These are phyloP conservation scores for Parastagonospora avenae DNA, from an alignment of 2,329 filamentous ascomycete genomes.

Conservation along the genomic window DNA sequence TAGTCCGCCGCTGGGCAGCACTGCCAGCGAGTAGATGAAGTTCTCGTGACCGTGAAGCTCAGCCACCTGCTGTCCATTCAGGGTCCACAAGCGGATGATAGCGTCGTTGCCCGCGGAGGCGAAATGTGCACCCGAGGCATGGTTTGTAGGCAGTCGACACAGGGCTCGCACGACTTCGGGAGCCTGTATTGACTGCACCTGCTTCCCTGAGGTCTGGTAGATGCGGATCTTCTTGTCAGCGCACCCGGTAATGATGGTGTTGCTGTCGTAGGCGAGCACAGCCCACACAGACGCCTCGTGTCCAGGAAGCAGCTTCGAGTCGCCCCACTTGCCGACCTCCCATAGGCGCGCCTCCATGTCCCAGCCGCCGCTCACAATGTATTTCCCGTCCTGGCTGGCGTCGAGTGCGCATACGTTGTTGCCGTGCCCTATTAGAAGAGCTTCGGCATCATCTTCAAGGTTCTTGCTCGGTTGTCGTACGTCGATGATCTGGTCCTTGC, in stretches of 20 bases:
- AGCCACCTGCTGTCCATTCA: constrained; percentile 75
- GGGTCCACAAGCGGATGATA: constrained; percentile 82
- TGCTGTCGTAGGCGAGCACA: constrained; percentile 81
- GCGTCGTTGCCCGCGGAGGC: constrained; percentile 95
- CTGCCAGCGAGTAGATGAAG: constrained; percentile 87
- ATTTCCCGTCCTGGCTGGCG: constrained; percentile 71
- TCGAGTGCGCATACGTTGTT: constrained; percentile 89
- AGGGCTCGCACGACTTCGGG: constrained; percentile 87
- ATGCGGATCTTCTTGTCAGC: constrained; percentile 89
- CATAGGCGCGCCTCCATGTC: constrained; percentile 87
- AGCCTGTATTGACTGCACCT: constrained; percentile 68
- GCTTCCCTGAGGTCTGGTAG: constrained; percentile 69
- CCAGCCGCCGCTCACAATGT: constrained; percentile 91
- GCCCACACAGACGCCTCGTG: constrained; percentile 88
- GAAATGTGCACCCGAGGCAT: constrained; percentile 86
- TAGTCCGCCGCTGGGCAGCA: constrained; percentile 81
- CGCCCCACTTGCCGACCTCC: constrained; percentile 85
- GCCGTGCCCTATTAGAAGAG: constrained; percentile 82
- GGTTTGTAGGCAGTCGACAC: constrained; percentile 74
- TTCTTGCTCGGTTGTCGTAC: constrained; percentile 73
- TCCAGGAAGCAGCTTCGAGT: constrained; percentile 70
- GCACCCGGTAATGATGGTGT: constrained; percentile 78
- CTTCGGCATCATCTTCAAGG: constrained; percentile 78
- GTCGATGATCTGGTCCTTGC: constrained; percentile 92
- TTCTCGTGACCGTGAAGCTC: constrained; percentile 88